Evolutionary conservation across 2,329 filamentous ascomycete species (phyloP), one percentile per base, ranked within the genome.

Genomic region (Fusarium liriodendri): DNA sequence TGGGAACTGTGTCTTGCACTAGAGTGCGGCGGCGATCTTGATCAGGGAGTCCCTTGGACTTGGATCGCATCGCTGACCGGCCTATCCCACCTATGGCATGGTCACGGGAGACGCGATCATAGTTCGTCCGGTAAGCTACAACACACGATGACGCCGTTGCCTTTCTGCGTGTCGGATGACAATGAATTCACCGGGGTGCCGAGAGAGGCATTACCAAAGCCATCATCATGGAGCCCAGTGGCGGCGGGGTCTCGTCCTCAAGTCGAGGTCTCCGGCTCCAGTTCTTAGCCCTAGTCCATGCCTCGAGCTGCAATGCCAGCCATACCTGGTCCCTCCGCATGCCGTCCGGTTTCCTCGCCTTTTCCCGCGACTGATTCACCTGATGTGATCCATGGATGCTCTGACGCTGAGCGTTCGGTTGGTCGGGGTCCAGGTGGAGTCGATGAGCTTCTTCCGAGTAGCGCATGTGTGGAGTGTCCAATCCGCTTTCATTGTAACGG

Each of bases 401-500:
- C 72, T 73, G 67, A 71, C 54, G 54, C 60, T 62, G 61, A 61
- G 57, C 63, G 66, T 63, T 76, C 69, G 75, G 74, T 76, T 77
- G 67, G 75, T 76, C 67, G 75, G 73, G 72, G 73, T 47, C 40
- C 58, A 65, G 54, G 76, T 70, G 72, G 71, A 69, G 75, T 68
- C 62, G 67, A 76, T 70, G 74, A 73, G 75, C 74, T 77, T 74
- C 74, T 72, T 76, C 71, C 63, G 64, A 66, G 73, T 72, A 75
- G 69, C 65, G 73, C 62, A 66, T 70, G 61, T 78, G 75, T 75
- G 76, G 76, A 76, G 75, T 66, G 64, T 66, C 75, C 76, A 78
- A 78, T 78, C 75, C 76, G 76, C 76, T 78, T 78, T 75, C 76
- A 73, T 67, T 78, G 76, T 69, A 75, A 78, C 75, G 61, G 66